Evolutionary conservation across 2,329 filamentous ascomycete species (phyloP).

Genomic region (Plenodomus lindquistii): DNA sequence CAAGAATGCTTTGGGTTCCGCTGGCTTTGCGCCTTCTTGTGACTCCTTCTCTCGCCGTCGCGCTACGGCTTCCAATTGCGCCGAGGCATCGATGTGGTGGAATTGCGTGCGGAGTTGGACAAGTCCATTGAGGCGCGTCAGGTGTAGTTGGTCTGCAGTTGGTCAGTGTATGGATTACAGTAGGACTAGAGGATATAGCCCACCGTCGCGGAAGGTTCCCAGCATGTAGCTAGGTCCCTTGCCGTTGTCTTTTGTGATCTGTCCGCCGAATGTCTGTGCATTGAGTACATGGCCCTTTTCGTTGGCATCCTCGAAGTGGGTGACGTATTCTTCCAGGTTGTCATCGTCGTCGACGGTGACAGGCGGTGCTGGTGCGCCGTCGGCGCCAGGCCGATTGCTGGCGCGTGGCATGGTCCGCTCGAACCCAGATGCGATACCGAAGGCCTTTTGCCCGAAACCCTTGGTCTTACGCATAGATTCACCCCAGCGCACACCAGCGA

Average conservation of each 20-base stretch:
- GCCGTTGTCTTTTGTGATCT: conserved; percentile 69
- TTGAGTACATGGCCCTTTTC: conserved; percentile 72
- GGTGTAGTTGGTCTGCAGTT: conserved; percentile 75
- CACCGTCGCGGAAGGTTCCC: conserved; percentile 84
- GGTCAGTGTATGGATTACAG: conserved; percentile 6
- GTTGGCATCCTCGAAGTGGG: conserved; percentile 63
- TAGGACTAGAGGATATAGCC: conserved; percentile 34
- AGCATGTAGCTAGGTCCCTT: conserved; percentile 82
- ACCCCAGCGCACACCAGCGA: conserved; percentile 82
- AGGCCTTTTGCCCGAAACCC: conserved; percentile 49
- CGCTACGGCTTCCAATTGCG: conserved; percentile 67
- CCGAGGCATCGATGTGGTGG: conserved; percentile 84
- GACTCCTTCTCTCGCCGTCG: conserved; percentile 52
- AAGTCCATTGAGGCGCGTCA: conserved; percentile 80
- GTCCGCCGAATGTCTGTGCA: conserved; percentile 83
- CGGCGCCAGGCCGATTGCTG: conserved; percentile 30
- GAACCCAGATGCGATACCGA: conserved; percentile 53
- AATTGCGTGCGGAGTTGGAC: conserved; percentile 90
- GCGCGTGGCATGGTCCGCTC: conserved; percentile 39
- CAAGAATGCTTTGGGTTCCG: conserved; percentile 75
- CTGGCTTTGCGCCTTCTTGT: conserved; percentile 46
- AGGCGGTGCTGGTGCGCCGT: conserved; percentile 23
- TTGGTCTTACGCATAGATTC: conserved; percentile 66
- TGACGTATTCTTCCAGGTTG: conserved; percentile 62
- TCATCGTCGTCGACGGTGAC: conserved; percentile 62